These are phyloP conservation scores for Sarocladiaceae sp. DNA, from an alignment of 2,329 filamentous ascomycete genomes.

Conservation along the genomic window DNA sequence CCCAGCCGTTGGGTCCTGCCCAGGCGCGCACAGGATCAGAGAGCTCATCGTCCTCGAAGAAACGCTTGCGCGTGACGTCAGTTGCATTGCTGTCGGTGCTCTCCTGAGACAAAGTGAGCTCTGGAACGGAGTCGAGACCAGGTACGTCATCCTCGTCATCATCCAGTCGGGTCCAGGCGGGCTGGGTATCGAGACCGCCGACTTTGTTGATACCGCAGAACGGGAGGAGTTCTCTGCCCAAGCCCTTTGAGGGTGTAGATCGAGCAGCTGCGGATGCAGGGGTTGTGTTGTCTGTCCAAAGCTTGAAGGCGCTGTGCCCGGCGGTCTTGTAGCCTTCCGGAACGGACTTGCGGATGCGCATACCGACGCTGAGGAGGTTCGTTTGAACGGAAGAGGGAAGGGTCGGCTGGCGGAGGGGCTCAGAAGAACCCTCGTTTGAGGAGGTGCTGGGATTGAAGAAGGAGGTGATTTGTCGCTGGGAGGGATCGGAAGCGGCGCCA, in stretches of 20 bases:
- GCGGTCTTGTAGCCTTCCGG: constrained; percentile 87
- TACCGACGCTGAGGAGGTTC: constrained; percentile 83
- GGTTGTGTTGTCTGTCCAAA: constrained; percentile 37
- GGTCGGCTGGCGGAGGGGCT: constrained; percentile 32
- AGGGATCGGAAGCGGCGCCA: constrained; percentile 50
- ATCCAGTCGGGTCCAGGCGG: constrained; percentile 16
- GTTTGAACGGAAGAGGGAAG: constrained; percentile 66
- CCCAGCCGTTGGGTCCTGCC: constrained; percentile 18
- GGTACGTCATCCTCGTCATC: constrained; percentile 19
- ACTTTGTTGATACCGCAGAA: constrained; percentile 77
- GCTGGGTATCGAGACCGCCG: constrained; percentile 60
- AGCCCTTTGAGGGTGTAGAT: constrained; percentile 18
- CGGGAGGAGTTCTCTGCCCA: constrained; percentile 60
- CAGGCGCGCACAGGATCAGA: constrained; percentile 2
- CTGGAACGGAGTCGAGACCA: constrained; percentile 34
- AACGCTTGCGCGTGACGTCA: constrained; percentile 37
- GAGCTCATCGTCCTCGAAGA: constrained; percentile 33
- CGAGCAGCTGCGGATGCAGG: constrained; percentile 6
- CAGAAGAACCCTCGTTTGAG: constrained; percentile 26
- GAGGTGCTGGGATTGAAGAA: constrained; percentile 44
- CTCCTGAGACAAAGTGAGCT: constrained; percentile 50
- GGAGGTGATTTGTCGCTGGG: constrained; percentile 57
- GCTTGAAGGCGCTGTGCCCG: constrained; percentile 40
- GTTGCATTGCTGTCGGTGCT: constrained; percentile 33
- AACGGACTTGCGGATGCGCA: constrained; percentile 89